phyloP scores from a whole-genome alignment of 129 eudicot genomes.

The Tanacetum coccineum region DNA sequence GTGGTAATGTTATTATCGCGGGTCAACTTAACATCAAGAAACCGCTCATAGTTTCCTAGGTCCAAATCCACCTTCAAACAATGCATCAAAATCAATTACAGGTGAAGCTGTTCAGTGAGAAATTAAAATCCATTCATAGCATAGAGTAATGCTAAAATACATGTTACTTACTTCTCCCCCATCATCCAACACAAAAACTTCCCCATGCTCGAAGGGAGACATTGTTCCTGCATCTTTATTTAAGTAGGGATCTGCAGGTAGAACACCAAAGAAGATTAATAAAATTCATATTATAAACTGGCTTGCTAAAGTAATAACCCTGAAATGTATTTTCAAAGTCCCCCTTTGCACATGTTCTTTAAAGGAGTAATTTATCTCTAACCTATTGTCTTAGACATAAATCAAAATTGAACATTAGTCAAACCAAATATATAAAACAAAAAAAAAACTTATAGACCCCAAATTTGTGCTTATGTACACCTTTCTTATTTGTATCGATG shows the following conservation, averaged over 20 bases:
- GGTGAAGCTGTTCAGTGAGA: background rate
- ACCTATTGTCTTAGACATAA: background rate
- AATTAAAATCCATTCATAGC: background rate
- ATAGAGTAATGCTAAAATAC: too few species aligned
- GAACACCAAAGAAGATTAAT: background rate
- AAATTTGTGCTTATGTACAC: background rate
- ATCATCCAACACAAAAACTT: conserved; percentile 92
- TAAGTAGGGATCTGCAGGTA: conserved; percentile 81
- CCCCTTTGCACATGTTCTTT: background rate
- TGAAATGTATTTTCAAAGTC: background rate
- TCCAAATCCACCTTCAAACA: conserved; percentile 91
- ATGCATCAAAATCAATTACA: conserved; percentile 1
- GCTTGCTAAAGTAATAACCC: background rate
- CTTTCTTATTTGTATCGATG: background rate
- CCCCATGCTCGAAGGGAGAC: conserved; percentile 99
- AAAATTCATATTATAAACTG: background rate
- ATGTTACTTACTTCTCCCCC: conserved; percentile 82
- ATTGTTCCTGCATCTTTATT: conserved; percentile 98
- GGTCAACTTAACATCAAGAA: conserved; percentile 79
- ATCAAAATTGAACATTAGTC: conserved; percentile 2
- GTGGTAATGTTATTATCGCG: conserved; percentile 94
- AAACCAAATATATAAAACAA: too few species aligned
- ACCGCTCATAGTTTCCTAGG: conserved; percentile 98
- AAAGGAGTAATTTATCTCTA: background rate
- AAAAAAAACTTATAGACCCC: background rate